A percentile compares a stretch with the other conserved stretches of the same genome.
These are phyloP conservation scores for Lodderomyces orthopsilosis DNA, from an alignment of 1,139 yeast species.

Conservation along the genomic window DNA sequence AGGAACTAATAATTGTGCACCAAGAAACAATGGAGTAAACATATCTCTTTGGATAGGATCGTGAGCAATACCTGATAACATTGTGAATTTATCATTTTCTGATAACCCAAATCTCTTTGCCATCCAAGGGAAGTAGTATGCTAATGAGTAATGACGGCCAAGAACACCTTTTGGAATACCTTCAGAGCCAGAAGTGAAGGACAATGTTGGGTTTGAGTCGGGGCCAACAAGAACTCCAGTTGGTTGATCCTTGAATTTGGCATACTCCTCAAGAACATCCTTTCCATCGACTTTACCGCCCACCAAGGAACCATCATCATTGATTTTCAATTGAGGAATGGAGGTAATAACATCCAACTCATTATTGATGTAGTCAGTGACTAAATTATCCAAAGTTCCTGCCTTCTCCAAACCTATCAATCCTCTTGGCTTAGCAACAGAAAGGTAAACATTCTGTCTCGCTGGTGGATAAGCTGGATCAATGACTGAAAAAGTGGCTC, in stretches of 20 bases:
- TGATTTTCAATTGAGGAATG: slow-evolving; percentile 73
- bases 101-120: slow-evolving; percentile 74
- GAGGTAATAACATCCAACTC: slow-evolving; percentile 72
- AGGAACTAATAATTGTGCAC: slow-evolving; percentile 90
- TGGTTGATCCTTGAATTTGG: slow-evolving; percentile 47
- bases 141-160: slow-evolving; percentile 95
- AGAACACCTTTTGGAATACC: slow-evolving; percentile 98
- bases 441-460: slow-evolving; percentile 86
- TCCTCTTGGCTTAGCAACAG: slow-evolving; percentile 92
- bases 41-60: slow-evolving; percentile 99
- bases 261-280: slow-evolving; percentile 54
- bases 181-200: slow-evolving; percentile 98
- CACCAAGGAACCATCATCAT: slow-evolving; percentile 68
- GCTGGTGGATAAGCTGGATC: slow-evolving; percentile 99
- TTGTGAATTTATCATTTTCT: slow-evolving; percentile 84
- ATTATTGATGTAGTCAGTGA: slow-evolving; percentile 67
- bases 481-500: slow-evolving; percentile 96
- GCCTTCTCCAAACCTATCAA: slow-evolving; percentile 88
- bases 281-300: slow-evolving; percentile 47
- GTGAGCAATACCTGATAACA: slow-evolving; percentile 98
- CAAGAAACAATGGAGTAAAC: slow-evolving; percentile 95
- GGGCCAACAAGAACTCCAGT: slow-evolving; percentile 97
- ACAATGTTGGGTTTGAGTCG: slow-evolving; percentile 92
- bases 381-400: slow-evolving; percentile 73
- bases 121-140: slow-evolving; percentile 99